A percentile compares a stretch with the other conserved stretches of the same genome.
Conservation (phyloP, 106 monocot species). For the Dendrobium catenatum region DNA sequence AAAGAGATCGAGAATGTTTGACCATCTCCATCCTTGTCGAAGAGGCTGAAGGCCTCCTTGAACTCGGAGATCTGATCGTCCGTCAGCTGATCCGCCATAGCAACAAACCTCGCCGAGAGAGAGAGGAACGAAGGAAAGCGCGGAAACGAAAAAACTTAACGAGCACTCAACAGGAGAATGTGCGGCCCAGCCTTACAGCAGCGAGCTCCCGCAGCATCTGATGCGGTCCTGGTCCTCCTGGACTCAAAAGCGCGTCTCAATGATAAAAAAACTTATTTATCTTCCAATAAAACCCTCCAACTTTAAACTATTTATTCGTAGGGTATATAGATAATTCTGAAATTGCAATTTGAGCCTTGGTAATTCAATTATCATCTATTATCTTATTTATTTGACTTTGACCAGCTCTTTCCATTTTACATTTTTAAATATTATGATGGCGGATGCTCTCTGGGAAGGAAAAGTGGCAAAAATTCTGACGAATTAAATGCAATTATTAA, state of each 20-base stretch:
- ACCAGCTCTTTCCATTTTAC: no score
- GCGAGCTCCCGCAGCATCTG: neutral
- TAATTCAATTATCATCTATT: no score
- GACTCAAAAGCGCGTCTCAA: neutral
- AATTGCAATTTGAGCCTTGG: no score
- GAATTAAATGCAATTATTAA: no score
- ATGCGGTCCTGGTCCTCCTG: no score
- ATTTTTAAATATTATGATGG: no score
- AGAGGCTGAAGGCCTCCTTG: slow-evolving; percentile 65
- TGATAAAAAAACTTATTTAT: neutral
- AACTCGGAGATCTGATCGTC: slow-evolving; percentile 55
- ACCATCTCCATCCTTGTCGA: slow-evolving; percentile 88
- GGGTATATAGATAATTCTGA: no score
- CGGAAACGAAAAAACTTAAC: neutral
- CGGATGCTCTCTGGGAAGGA: no score
- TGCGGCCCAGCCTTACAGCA: neutral
- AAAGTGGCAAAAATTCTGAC: no score
- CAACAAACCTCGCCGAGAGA: neutral
- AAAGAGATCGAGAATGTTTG: slow-evolving; percentile 1
- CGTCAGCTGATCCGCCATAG: slow-evolving; percentile 29
- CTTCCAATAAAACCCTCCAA: neutral
- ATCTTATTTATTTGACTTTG: no score
- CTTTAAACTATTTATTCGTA: neutral
- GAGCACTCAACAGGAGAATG: neutral
- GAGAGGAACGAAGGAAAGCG: neutral